A percentile compares a stretch with the other conserved stretches of the same genome.
These are phyloP conservation scores for Penicillium thymicola DNA, from an alignment of 2,329 filamentous ascomycete species.

Conservation along the genomic window DNA sequence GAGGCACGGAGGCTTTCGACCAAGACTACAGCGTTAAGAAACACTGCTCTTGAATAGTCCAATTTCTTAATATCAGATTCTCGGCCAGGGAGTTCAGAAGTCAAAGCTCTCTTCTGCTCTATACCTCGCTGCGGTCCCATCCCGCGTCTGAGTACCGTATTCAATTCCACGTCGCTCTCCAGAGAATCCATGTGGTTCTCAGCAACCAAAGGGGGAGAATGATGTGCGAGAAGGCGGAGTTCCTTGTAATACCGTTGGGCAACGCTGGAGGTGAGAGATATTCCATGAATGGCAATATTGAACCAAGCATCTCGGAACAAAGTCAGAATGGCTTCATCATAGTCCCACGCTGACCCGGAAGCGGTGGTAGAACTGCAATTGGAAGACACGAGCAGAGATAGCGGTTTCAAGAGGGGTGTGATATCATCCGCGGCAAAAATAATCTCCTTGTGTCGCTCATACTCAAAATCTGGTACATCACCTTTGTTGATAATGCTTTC, in stretches of 20 bases:
- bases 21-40: conserved; percentile 83
- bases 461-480: conserved; percentile 72
- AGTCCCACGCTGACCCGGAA: conserved; percentile 34
- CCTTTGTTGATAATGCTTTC: conserved; percentile 88
- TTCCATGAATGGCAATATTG: conserved; percentile 93
- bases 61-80: conserved; percentile 75
- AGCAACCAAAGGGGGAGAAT: conserved; percentile 82
- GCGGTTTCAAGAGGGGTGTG: conserved; percentile 76
- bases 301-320: conserved; percentile 93
- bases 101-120: conserved; percentile 76
- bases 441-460: conserved; percentile 71
- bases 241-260: conserved; percentile 72
- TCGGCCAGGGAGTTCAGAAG: conserved; percentile 69
- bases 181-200: conserved; percentile 85
- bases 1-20: conserved; percentile 85
- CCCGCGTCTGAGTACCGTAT: conserved; percentile 84
- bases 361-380: conserved; percentile 19
- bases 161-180: conserved; percentile 95
- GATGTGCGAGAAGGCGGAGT: conserved; percentile 76
- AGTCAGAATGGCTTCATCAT: conserved; percentile 66
- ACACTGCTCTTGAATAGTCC: conserved; percentile 87
- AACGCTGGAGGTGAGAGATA: conserved; percentile 69
- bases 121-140: conserved; percentile 69
- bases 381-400: conserved; percentile 76
- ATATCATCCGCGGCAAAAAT: conserved; percentile 85